These are phyloP conservation scores for Podospora conica DNA, from an alignment of 495 filamentous ascomycete species.

Conservation along the genomic window DNA sequence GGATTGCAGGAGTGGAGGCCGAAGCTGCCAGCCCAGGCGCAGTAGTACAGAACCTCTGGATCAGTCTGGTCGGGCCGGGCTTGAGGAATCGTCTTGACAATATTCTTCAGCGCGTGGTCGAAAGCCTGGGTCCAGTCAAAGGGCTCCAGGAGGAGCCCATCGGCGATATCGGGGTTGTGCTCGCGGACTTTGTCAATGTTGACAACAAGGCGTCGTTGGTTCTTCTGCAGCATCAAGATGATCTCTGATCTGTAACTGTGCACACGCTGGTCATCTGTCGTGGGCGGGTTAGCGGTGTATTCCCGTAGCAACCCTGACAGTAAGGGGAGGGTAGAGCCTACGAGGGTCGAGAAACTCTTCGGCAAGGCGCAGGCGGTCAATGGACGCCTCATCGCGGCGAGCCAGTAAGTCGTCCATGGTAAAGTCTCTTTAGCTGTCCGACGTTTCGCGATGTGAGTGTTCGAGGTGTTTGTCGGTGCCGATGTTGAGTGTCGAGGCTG, in stretches of 20 bases:
- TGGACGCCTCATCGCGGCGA: constrained; percentile 74
- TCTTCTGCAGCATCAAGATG: constrained; percentile 87
- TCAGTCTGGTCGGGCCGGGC: constrained; percentile 45
- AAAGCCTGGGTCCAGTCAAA: constrained; percentile 87
- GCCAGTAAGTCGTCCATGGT: constrained; percentile 59
- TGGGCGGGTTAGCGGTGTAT: constrained; percentile 13
- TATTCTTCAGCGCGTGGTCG: constrained; percentile 79
- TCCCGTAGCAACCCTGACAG: not conserved
- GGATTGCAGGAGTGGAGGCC: constrained; percentile 94
- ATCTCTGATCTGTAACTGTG: constrained; percentile 82
- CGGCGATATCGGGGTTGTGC: constrained; percentile 82
- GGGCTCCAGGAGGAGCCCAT: constrained; percentile 77
- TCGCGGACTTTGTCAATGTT: constrained; percentile 92
- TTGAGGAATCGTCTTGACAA: constrained; percentile 70
- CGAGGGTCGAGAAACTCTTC: constrained; percentile 82
- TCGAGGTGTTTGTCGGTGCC: not conserved
- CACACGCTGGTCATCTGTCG: constrained; percentile 48
- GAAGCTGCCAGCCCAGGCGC: constrained; percentile 90
- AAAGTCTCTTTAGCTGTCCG: constrained; percentile 4
- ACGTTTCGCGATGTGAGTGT: not conserved
- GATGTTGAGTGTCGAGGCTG: not conserved
- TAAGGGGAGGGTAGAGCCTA: constrained; percentile 36
- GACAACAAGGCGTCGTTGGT: constrained; percentile 68
- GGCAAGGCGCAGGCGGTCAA: constrained; percentile 72
- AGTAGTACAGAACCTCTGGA: constrained; percentile 69